Conservation (phyloP, 176 grass and related monocot genomes). For the Leersia perrieri region DNA sequence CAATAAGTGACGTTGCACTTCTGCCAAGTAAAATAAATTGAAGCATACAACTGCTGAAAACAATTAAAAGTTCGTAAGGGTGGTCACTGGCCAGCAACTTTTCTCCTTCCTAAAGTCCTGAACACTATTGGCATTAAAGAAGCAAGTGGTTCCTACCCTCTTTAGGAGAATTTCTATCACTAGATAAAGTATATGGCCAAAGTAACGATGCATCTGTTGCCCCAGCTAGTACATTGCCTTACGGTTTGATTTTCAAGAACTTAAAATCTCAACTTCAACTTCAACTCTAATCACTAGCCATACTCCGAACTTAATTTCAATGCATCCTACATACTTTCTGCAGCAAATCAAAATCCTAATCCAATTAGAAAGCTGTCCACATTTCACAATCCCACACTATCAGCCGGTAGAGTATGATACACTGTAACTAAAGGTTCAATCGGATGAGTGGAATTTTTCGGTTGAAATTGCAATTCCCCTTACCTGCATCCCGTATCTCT, state of each 20-base stretch:
- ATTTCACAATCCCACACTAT: not conserved
- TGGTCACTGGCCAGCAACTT: not conserved
- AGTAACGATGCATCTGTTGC: not conserved
- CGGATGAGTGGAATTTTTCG: not conserved
- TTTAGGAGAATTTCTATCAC: not conserved
- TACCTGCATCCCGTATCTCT: constrained; percentile 76
- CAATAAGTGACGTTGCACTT: not conserved
- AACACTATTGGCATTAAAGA: not conserved
- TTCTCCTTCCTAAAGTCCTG: not conserved
- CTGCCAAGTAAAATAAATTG: not conserved
- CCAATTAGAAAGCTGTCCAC: not conserved
- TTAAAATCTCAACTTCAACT: not conserved
- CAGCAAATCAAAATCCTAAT: not conserved
- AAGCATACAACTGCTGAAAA: not conserved
- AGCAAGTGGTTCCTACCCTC: not conserved
- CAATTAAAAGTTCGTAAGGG: not conserved
- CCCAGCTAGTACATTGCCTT: not conserved
- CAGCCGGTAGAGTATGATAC: not conserved
- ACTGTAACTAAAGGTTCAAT: not conserved
- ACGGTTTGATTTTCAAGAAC: not conserved
- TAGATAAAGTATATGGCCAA: not conserved
- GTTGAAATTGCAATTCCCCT: not conserved
- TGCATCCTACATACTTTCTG: not conserved
- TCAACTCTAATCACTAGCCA: not conserved
- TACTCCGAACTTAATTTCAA: not conserved